These are phyloP conservation scores for Crithidia fasciculata DNA, from an alignment of 208 protist genomes.

Conservation along the genomic window DNA sequence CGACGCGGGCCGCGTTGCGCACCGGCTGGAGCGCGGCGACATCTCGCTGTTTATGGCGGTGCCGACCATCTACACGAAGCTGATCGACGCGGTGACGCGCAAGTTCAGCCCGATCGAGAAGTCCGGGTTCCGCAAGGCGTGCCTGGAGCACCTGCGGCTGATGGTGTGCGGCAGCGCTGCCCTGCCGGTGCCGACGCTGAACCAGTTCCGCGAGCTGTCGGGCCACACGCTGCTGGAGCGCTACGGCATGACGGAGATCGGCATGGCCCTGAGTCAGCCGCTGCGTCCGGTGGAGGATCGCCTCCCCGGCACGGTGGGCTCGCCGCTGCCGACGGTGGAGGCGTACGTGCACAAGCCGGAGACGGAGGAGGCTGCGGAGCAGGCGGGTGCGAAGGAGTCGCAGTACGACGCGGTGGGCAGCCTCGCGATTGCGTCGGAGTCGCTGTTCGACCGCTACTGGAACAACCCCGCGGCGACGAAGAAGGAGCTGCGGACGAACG, in stretches of 20 bases:
- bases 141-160: slow-evolving; percentile 73
- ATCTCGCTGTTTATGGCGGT: slow-evolving; percentile 97
- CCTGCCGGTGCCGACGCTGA: slow-evolving; percentile 89
- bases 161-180: slow-evolving; percentile 96
- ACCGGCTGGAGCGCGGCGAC: slow-evolving; percentile 73
- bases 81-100: slow-evolving; percentile 65
- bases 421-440: slow-evolving; percentile 84
- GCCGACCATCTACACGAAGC: slow-evolving; percentile 96
- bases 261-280: slow-evolving; percentile 95
- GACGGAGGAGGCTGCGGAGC: slow-evolving; percentile 24
- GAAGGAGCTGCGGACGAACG: slow-evolving; percentile 63
- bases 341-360: slow-evolving; percentile 57
- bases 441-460: slow-evolving; percentile 95
- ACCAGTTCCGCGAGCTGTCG: slow-evolving; percentile 88
- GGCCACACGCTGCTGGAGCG: slow-evolving; percentile 94
- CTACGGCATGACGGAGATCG: slow-evolving; percentile 98
- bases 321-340: slow-evolving; percentile 84
- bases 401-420: slow-evolving; percentile 67
- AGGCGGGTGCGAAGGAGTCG: slow-evolving; percentile 30
- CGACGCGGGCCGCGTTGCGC: slow-evolving; percentile 65
- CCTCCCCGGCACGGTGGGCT: slow-evolving; percentile 89
- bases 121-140: slow-evolving; percentile 48
- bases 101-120: slow-evolving; percentile 61
- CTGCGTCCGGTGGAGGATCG: slow-evolving; percentile 68
- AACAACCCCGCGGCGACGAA: slow-evolving; percentile 86